Conservation (phyloP, 352 stramenopile genomes). For the Phytophthora aleatoria region DNA sequence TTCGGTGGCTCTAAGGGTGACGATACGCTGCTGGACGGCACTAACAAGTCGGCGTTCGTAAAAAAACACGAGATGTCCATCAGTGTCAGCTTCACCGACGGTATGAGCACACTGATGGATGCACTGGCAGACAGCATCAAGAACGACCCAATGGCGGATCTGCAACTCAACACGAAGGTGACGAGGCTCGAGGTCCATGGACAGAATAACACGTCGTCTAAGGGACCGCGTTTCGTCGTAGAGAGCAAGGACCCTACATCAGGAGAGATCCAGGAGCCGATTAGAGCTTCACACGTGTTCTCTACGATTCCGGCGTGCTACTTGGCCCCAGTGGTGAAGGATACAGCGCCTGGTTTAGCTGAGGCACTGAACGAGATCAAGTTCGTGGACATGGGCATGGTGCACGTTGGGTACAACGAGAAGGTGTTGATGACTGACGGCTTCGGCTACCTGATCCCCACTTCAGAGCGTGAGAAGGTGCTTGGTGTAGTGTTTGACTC, state of each 20-base stretch:
- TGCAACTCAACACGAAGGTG: conserved; percentile 48
- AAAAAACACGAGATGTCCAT: conserved; percentile 67
- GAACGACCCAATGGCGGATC: conserved; percentile 47
- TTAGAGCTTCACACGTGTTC: conserved; percentile 74
- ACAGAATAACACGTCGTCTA: conserved; percentile 16
- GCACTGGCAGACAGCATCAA: conserved; percentile 49
- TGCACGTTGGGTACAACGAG: conserved; percentile 78
- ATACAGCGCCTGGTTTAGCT: conserved; percentile 51
- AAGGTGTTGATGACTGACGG: conserved; percentile 65
- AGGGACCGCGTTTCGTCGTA: conserved; percentile 42
- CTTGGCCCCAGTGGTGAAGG: conserved; percentile 50
- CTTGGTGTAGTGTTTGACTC: conserved; percentile 90
- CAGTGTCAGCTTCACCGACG: conserved; percentile 85
- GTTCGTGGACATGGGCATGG: conserved; percentile 83
- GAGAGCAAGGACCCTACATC: conserved; percentile 41
- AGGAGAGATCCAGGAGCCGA: conserved; percentile 33
- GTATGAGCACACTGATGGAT: conserved; percentile 77
- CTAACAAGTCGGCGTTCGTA: conserved; percentile 74
- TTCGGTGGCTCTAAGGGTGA: conserved; percentile 36
- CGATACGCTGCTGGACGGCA: conserved; percentile 72
- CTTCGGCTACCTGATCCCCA: conserved; percentile 88
- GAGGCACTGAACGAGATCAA: conserved; percentile 64
- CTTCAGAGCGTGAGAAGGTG: conserved; percentile 67
- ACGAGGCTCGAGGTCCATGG: conserved; percentile 31
- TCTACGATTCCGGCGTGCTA: conserved; percentile 76